Evolutionary conservation across 23 red algal genomes (phyloP), one percentile per base, ranked within the genome.

Genomic region (Gracilaria gracilis): DNA sequence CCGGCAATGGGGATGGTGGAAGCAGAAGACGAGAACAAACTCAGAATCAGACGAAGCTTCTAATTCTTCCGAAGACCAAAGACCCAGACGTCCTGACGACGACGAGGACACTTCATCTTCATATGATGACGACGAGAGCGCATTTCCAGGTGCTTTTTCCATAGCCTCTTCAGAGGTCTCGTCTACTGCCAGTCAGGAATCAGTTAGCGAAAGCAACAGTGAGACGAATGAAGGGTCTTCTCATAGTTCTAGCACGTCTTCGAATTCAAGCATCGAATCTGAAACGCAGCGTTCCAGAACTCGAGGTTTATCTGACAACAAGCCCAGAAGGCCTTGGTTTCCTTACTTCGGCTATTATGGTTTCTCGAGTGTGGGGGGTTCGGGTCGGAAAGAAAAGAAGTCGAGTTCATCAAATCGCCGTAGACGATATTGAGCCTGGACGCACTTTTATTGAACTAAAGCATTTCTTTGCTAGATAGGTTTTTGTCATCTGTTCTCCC

Each of bases 1-100:
- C 24, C 21, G 59, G 59, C 59, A 2, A 31, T 62, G 59, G 59
- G 24, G 59, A 62, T 62, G 59, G 59, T 62, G 59, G 59, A 62
- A 62, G 24, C 59, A 62, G 59, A 62, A 29, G 29, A 16, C 23
- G 24, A 62, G 27, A 2, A 29, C 59, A 31, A 62, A 24, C 24
- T 62, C 59, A 62, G 59, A 29, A 24, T 62, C 59, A 24, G 59
- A 62, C 2, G 59, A 31, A 29, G 13, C 59, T 31, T 62, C 24
- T 29, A 31, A 29, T 62, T 62, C 59, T 4, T 62, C 8, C 6
- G 59, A 62, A 29, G 59, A 31, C 6, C 59, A 31, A 62, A 62
- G 59, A 62, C 4, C 29, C 19, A 29, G 59, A 14, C 59, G 59
- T 62, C 2, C 24, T 2, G 24, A 29, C 8, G 59, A 62, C 59